Base-by-base conservation (phyloP, 306 rosid species). In the Vigna unguiculata region DNA sequence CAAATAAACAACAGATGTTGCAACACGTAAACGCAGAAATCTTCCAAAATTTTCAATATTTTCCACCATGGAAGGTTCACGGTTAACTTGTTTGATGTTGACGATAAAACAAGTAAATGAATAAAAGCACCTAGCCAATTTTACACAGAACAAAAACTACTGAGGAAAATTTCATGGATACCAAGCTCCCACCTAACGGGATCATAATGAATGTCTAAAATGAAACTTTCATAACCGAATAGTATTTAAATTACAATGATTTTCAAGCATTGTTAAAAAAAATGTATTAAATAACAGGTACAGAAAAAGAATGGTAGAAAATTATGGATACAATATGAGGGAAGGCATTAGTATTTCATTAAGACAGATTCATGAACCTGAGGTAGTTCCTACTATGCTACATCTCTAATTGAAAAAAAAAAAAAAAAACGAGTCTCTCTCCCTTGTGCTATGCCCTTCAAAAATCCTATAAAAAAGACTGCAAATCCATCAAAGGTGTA, bases 401-500 rank as follows among this genome's bases (percentile, higher is more conserved):
- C 24, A n/a, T 58, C 66, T 28, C 20, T 15, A 58, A 24, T 58
- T 48, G 49, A 70, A 71, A 40, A 38, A 17, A 9, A 25, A 17
- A 19, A 17, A 70, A 71, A 40, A 38, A 17, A 9, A 25, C 17
- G 30, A 17, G 48, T 30, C 68, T 6, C 32, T 22, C 25, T 49
- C 21, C 2, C 46, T 16, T 36, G 19, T 17, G 75, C 24, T 57
- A 12, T 55, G 25, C 20, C 2, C 1, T 32, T 45, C 10, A 55
- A 80, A 40, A 65, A 12, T 66, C 53, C 53, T 48, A 46, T 48
- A 62, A 57, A 58, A 57, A 59, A 46, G 55, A 40, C 25, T 41
- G 67, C n/a, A 81, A 49, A 81, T 69, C 75, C 38, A 49, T 38
- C 34, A 53, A 53, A 59, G 32, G 51, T 19, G 46, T 47, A 49